A percentile compares a stretch with the other conserved stretches of the same genome.
phyloP scores from a whole-genome alignment of 176 grass and related monocot species.

The Pontederia paniculata region DNA sequence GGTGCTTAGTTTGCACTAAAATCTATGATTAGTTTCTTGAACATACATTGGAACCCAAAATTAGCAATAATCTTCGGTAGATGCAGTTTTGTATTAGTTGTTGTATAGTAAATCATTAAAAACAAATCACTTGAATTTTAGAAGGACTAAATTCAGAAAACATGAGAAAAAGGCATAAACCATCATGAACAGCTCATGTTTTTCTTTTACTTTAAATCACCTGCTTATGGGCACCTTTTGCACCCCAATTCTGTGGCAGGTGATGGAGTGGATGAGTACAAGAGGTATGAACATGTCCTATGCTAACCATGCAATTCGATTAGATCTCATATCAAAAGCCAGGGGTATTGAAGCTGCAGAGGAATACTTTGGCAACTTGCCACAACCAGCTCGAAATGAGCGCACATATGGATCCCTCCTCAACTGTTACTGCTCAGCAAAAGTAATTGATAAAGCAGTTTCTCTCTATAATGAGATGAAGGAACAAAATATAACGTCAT shows the following conservation, averaged over 20 bases:
- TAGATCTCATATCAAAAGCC: conserved; percentile 54
- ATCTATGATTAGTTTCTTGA: too few relatives aligned
- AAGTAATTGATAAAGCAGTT: conserved; percentile 45
- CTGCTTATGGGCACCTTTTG: neutral
- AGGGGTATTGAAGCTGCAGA: conserved; percentile 49
- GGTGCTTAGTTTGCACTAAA: too few relatives aligned
- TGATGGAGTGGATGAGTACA: conserved; percentile 68
- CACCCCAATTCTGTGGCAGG: conserved; percentile 12
- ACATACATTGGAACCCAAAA: too few relatives aligned
- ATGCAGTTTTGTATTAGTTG: too few relatives aligned
- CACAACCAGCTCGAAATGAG: conserved; percentile 38
- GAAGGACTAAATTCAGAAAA: too few relatives aligned
- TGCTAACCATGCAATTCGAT: conserved; percentile 50
- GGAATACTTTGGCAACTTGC: conserved; percentile 47
- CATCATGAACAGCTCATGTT: too few relatives aligned
- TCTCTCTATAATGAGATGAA: conserved; percentile 50
- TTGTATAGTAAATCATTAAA: too few relatives aligned
- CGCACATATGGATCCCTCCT: conserved; percentile 54
- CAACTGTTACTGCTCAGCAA: conserved; percentile 36
- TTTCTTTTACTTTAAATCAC: conserved; percentile 2
- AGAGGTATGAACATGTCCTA: conserved; percentile 48
- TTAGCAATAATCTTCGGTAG: too few relatives aligned
- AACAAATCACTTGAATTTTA: too few relatives aligned
- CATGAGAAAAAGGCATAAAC: too few relatives aligned
- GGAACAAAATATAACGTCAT: conserved; percentile 20